These are phyloP conservation scores for Calonectria hongkongensis DNA, from an alignment of 2,329 filamentous ascomycete species.

Conservation along the genomic window DNA sequence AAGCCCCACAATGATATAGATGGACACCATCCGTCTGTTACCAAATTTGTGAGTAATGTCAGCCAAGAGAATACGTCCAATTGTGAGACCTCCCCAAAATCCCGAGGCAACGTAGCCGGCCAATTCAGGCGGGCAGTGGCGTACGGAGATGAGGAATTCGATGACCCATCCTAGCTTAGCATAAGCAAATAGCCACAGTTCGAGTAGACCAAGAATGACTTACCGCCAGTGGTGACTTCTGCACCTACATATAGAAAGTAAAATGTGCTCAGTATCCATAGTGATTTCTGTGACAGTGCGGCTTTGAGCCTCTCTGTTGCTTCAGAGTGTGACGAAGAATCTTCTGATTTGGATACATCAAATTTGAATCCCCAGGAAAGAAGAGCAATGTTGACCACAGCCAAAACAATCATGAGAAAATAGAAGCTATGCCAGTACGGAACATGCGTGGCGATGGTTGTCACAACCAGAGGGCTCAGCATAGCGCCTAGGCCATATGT, in stretches of 20 bases:
- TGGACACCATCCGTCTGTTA: constrained; percentile 18
- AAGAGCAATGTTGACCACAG: not conserved
- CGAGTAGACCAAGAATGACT: not conserved
- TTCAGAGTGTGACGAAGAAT: not conserved
- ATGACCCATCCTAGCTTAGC: constrained; percentile 14
- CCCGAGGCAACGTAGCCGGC: constrained; percentile 27
- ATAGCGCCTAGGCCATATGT: constrained; percentile 2
- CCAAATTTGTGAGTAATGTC: constrained; percentile 33
- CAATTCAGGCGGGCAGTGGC: not conserved
- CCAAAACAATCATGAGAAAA: not conserved
- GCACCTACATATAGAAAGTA: constrained; percentile 12
- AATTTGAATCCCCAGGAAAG: not conserved
- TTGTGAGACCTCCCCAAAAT: constrained; percentile 22
- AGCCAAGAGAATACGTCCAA: constrained; percentile 22
- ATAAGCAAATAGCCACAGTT: not conserved
- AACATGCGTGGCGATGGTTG: not conserved
- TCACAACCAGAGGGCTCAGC: not conserved
- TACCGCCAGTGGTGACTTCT: constrained; percentile 9
- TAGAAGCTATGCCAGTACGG: constrained; percentile 15
- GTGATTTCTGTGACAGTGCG: not conserved
- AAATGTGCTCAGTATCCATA: constrained; percentile 8
- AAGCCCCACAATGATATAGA: constrained; percentile 23
- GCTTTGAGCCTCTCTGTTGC: not conserved
- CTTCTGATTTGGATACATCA: not conserved
- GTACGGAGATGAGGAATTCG: constrained; percentile 30